Evolutionary conservation across 306 rosid genomes (phyloP).

Genomic region (Lathyrus tuberosus): DNA sequence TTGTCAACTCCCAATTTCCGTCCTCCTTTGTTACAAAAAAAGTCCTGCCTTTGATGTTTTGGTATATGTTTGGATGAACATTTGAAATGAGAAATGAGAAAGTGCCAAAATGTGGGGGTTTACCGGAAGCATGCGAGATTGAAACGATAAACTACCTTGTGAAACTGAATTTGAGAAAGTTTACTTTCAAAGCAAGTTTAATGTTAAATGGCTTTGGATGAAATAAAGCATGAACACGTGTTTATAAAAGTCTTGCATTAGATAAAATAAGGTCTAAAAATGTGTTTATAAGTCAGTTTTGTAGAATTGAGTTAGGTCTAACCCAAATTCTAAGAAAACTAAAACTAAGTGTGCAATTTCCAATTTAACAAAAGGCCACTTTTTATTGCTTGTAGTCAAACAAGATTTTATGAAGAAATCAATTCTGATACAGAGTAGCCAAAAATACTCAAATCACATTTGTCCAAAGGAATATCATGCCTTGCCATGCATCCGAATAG

Average conservation of each 20-base stretch:
- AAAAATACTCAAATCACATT: not conserved
- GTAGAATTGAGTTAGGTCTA: not conserved
- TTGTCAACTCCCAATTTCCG: conserved; percentile 16
- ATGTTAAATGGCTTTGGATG: not conserved
- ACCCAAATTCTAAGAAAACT: not conserved
- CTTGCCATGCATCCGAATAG: not conserved
- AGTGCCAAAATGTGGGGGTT: no score
- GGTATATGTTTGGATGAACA: not conserved
- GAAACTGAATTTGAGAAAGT: not conserved
- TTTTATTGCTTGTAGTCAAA: not conserved
- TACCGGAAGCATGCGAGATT: no score
- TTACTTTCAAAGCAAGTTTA: not conserved
- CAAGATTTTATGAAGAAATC: not conserved
- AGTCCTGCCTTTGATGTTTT: not conserved
- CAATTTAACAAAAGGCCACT: not conserved
- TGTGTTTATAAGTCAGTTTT: no score
- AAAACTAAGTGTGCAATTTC: not conserved
- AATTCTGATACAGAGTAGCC: not conserved
- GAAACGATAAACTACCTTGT: no score
- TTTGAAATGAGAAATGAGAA: not conserved
- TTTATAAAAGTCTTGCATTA: no score
- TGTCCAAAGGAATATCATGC: not conserved
- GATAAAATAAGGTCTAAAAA: not conserved
- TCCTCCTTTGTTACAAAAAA: conserved; percentile 9
- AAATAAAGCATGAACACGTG: no score